Evolutionary conservation across 2,329 filamentous ascomycete genomes (phyloP), one percentile per base, ranked within the genome.

Genomic region (Parastagonospora nodorum): DNA sequence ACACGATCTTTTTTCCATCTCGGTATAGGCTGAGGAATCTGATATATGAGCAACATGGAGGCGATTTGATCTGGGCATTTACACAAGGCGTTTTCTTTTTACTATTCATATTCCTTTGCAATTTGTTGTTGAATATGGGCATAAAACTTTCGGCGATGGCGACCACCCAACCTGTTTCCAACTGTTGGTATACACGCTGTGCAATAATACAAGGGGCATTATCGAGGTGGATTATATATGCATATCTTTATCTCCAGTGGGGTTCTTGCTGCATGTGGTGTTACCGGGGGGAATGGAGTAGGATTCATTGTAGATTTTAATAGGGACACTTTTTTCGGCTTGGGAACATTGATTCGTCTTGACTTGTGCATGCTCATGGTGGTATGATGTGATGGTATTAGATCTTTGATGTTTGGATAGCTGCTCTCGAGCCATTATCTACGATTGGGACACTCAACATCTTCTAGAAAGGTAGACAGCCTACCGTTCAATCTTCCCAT

Each of bases 401-500:
- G 45, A 15, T 33, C 11, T 33, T 19, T 7, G 29, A 7, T 42
- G 45, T 12, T 35, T 5, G 19, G 3, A 24, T 24, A 24, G 19
- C 3, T 3, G 5, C 19, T 24, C 19, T 24, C 19, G 19, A 24
- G 19, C 19, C 19, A 24, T 24, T 19, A 16, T 19, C 14, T 24
- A 31, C n/a, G 10, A 49, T 42, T 47, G 50, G 30, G 50, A 55
- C 51, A 46, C 51, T 48, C 39, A 40, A 14, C 10, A 42, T 19
- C 40, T 32, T 2, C 15, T 30, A 12, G 29, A 16, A 10, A n/a
- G 14, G 14, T 38, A 16, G 37, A 7, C 15, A 29, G 9, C 27
- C 29, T 27, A 38, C 35, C 27, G 52, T 55, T 62, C 60, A 15
- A 57, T 44, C 43, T 63, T 66, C 11, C 55, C 72, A 55, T 84